phyloP scores from a whole-genome alignment of 2,329 filamentous ascomycete genomes.

The Coleophoma crateriformis region DNA sequence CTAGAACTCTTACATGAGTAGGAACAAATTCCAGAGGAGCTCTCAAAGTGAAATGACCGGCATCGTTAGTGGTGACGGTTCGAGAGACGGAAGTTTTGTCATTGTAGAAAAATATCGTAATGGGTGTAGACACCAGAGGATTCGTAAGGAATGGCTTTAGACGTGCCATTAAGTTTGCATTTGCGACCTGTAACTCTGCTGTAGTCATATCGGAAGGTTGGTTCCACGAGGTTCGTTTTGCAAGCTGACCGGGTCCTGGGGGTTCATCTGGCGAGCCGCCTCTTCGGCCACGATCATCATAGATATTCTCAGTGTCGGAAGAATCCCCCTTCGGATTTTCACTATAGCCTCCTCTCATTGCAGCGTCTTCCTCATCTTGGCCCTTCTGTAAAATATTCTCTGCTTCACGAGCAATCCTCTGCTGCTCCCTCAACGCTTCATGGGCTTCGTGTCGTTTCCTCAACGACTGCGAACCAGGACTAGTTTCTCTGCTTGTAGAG shows the following conservation, averaged over 20 bases:
- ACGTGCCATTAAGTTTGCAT: constrained; percentile 81
- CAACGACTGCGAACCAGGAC: constrained; percentile 20
- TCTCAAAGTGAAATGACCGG: constrained; percentile 79
- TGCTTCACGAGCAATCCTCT: constrained; percentile 69
- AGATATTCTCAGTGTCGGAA: constrained; percentile 28
- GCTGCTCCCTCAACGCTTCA: constrained; percentile 48
- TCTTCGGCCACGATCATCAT: constrained; percentile 14
- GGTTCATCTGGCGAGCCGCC: constrained; percentile 18
- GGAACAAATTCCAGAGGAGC: constrained; percentile 85
- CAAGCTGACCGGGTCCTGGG: constrained; percentile 28
- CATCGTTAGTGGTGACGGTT: constrained; percentile 79
- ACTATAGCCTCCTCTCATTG: constrained; percentile 68
- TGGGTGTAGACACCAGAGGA: constrained; percentile 68
- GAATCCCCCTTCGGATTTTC: constrained; percentile 48
- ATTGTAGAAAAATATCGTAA: constrained; percentile 96
- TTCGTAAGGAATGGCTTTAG: constrained; percentile 87
- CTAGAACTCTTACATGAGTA: constrained; percentile 81
- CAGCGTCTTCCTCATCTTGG: constrained; percentile 64
- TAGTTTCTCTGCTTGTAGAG: constrained; percentile 23
- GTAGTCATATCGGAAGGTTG: constrained; percentile 58
- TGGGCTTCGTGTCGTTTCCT: constrained; percentile 32
- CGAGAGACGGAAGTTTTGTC: constrained; percentile 74
- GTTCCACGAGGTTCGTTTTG: constrained; percentile 36
- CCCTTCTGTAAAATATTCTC: constrained; percentile 70
- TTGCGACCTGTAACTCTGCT: constrained; percentile 72